phyloP scores from a whole-genome alignment of 495 filamentous ascomycete species.

The Aspergillus saccharolyticus region DNA sequence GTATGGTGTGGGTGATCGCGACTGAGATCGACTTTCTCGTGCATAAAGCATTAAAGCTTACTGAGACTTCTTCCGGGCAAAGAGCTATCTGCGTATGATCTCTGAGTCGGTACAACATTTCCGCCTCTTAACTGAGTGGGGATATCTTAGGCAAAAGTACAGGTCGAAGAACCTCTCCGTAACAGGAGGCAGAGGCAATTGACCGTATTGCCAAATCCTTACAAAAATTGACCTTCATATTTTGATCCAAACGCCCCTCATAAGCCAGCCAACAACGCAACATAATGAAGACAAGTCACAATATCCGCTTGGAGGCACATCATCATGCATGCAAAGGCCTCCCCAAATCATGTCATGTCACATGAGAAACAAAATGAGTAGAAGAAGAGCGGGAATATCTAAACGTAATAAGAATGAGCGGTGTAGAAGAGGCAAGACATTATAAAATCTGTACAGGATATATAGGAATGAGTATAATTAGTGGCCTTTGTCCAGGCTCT shows the following conservation, averaged over 20 bases:
- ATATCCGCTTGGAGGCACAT: neutral
- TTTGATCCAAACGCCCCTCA: neutral
- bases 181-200: too few relatives aligned
- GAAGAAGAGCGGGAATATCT: neutral
- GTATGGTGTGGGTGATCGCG: constrained; percentile 36
- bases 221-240: too few relatives aligned
- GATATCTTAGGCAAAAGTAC: too few relatives aligned
- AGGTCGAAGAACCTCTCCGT: too few relatives aligned
- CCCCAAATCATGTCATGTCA: neutral
- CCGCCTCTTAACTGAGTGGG: neutral
- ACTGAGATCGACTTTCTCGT: constrained; percentile 22
- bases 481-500: constrained; percentile 64
- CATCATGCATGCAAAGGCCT: neutral
- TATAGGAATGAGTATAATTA: constrained; percentile 12
- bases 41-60: too few relatives aligned
- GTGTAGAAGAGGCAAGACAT: constrained; percentile 4
- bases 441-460: constrained; percentile 5
- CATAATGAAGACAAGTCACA: neutral
- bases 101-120: neutral
- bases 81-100: neutral
- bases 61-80: neutral
- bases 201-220: too few relatives aligned
- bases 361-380: neutral
- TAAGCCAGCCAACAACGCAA: neutral
- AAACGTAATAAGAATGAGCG: constrained; percentile 2